Evolutionary conservation across 768 basidiomycete species (phyloP), one percentile per base, ranked within the genome.

Genomic region (Russula abietina): DNA sequence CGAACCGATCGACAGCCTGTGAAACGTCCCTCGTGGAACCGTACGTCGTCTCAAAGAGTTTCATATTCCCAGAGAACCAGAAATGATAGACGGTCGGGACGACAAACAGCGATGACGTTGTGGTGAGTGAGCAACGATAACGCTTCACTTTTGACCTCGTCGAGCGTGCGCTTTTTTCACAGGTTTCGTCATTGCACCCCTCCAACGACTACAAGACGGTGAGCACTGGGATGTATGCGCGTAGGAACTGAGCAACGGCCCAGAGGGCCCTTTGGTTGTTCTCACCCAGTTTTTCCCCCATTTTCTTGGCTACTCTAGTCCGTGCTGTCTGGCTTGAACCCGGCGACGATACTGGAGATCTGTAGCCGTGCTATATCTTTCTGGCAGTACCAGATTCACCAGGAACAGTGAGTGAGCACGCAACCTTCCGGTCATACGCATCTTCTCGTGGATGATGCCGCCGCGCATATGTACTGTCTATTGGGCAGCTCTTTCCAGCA

Each of bases 191-290:
- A 2, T 74, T 93, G 19, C 87, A 89, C 69, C 91, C 91, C 0
- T 86, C 90, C 4, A 93, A 93, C 70, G 91, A 93, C 73, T 93
- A 93, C 75, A 93, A 93, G 76, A 93, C 91, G 54, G 91, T 88
- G 70, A 70, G 78, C 54, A 28, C 67, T 24, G 11, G 58, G 64
- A 62, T 59, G 11, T 52, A 22, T 54, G 36, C 32, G 74, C 78
- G 1, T 6, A 6, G 1, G 3, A 6, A 39, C 38, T 39, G 38
- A 39, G 36, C 36, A 36, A 39, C 6, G 14, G 14, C n/a, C n/a
- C n/a, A n/a, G n/a, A n/a, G 6, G 45, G n/a, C 2, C 75, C 71
- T 57, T 28, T 7, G 16, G 59, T 51, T 24, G 51, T 59, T 45
- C 38, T 36, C 22, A 58, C 64, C 65, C 55, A 63, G 6, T 32